Evolutionary conservation across 140 eudicot genomes (phyloP).

Genomic region (Erigeron philadelphicus): DNA sequence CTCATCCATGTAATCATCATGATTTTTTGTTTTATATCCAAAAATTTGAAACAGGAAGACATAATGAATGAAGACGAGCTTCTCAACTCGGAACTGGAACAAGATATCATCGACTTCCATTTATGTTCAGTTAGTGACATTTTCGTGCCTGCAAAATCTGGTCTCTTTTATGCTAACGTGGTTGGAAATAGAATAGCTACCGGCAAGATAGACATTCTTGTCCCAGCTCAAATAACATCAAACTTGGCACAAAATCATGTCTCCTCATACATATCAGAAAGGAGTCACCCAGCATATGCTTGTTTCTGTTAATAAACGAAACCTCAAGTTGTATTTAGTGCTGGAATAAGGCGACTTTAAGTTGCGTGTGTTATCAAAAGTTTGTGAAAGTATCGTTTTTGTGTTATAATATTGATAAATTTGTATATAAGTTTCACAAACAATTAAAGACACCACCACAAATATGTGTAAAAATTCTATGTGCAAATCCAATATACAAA

Average conservation of each 20-base stretch:
- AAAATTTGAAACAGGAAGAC: constrained; percentile 37
- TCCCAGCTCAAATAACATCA: constrained; percentile 42
- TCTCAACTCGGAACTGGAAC: constrained; percentile 24
- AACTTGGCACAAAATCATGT: constrained; percentile 30
- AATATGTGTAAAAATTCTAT: background rate
- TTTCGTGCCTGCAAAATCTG: constrained; percentile 45
- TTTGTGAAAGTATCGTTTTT: constrained; percentile 20
- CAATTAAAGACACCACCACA: background rate
- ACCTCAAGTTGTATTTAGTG: background rate
- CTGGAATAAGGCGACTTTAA: constrained; percentile 22
- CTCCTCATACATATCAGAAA: constrained; percentile 49
- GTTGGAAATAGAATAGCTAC: constrained; percentile 58
- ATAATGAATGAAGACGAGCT: constrained; percentile 41
- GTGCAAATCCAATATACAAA: constrained; percentile 29
- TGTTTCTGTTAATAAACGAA: constrained; percentile 50
- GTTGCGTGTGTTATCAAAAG: constrained; percentile 22
- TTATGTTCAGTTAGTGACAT: constrained; percentile 53
- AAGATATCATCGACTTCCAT: constrained; percentile 47
- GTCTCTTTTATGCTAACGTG: constrained; percentile 53
- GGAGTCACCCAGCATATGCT: constrained; percentile 51
- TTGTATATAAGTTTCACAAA: constrained; percentile 1
- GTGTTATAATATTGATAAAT: background rate
- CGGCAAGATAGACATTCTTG: constrained; percentile 42
- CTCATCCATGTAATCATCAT: background rate
- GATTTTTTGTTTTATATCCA: background rate